A percentile compares a stretch with the other conserved stretches of the same genome.
phyloP scores from a whole-genome alignment of 495 filamentous ascomycete genomes.

The Podospora conica region DNA sequence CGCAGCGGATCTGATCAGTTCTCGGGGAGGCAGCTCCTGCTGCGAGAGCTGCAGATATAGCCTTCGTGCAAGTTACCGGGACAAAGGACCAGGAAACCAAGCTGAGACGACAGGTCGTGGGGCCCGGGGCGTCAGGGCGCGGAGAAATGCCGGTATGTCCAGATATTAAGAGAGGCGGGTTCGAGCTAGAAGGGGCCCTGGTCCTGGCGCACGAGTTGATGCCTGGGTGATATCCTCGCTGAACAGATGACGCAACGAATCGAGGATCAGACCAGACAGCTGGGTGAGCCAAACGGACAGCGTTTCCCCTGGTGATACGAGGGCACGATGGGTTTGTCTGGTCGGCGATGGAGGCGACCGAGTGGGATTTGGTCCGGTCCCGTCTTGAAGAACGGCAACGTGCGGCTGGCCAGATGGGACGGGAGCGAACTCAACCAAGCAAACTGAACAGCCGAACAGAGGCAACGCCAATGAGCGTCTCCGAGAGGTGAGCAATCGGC shows the following conservation, averaged over 20 bases:
- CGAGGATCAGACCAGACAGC: neutral
- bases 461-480: neutral
- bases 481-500: constrained; percentile 3
- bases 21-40: neutral
- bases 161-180: constrained; percentile 8
- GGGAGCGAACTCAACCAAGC: constrained; percentile 14
- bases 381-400: constrained; percentile 10
- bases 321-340: neutral
- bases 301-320: neutral
- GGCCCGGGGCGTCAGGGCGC: neutral
- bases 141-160: neutral
- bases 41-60: constrained; percentile 12
- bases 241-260: neutral
- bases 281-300: neutral
- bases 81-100: neutral
- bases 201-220: neutral
- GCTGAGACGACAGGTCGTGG: constrained; percentile 1
- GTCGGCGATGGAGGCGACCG: neutral
- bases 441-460: neutral
- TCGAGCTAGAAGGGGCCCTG: neutral
- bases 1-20: neutral
- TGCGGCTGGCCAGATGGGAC: constrained; percentile 16
- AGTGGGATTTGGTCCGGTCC: neutral
- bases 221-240: neutral
- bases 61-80: neutral